These are phyloP conservation scores for Przewalskia tangutica DNA, from an alignment of 257 asterid species.

Conservation along the genomic window DNA sequence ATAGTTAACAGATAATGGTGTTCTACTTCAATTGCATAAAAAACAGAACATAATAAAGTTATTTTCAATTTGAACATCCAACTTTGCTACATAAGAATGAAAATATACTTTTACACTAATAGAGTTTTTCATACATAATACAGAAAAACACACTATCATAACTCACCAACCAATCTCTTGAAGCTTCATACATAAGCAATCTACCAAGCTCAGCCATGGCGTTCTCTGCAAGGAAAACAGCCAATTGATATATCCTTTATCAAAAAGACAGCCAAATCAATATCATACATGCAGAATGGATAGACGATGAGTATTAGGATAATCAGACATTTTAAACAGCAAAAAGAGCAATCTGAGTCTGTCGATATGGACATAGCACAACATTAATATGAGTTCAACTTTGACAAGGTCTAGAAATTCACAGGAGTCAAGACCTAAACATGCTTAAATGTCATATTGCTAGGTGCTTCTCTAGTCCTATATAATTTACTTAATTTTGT, in stretches of 20 bases:
- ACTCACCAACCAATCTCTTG: slow-evolving; percentile 95
- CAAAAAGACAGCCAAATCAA: background rate
- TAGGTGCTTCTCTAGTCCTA: background rate
- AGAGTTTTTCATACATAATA: background rate
- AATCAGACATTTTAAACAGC: background rate
- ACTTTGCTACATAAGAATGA: background rate
- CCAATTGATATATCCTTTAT: background rate
- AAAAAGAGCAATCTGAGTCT: background rate
- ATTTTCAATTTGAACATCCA: background rate
- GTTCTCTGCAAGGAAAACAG: slow-evolving; percentile 32
- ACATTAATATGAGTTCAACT: background rate
- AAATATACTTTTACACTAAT: background rate
- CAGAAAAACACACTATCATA: background rate
- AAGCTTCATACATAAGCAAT: slow-evolving; percentile 83
- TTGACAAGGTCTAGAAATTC: background rate
- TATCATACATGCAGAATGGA: background rate
- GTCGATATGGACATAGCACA: background rate
- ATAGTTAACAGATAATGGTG: background rate
- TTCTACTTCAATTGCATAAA: background rate
- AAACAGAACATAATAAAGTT: background rate
- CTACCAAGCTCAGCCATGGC: slow-evolving; percentile 99
- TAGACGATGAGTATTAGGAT: background rate
- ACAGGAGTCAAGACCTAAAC: background rate
- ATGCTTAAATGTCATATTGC: background rate
- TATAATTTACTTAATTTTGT: background rate